Conservation (phyloP, 208 protist species). For the Acanthamoeba culbertsoni region DNA sequence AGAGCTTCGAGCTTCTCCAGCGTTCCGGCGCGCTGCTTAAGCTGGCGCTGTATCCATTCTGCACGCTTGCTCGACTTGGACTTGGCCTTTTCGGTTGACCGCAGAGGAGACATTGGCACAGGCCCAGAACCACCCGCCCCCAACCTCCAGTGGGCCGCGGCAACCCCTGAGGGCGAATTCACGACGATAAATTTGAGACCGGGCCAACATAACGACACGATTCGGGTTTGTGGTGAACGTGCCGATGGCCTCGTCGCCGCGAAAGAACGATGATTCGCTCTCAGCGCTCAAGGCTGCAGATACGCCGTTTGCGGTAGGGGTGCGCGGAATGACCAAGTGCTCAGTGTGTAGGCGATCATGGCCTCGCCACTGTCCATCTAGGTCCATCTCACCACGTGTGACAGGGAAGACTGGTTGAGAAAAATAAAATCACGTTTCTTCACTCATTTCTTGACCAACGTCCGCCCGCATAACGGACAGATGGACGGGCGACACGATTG, state of each 20-base stretch:
- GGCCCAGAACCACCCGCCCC: not conserved
- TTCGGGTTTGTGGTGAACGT: not conserved
- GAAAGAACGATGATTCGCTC: not conserved
- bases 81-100: not conserved
- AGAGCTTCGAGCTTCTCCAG: not conserved
- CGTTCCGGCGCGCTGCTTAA: not conserved
- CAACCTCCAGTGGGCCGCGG: not conserved
- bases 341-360: not conserved
- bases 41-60: not conserved
- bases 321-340: not conserved
- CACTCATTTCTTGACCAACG: no score
- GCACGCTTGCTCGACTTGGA: not conserved
- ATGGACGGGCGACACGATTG: no score
- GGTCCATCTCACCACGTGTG: no score
- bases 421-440: no score
- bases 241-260: not conserved
- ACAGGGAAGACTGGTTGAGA: no score
- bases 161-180: not conserved
- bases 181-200: not conserved
- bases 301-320: not conserved
- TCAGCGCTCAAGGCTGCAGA: not conserved
- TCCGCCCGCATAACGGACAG: no score
- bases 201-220: not conserved
- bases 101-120: not conserved
- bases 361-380: no score